Conservation (phyloP, 345 rosid genomes). For the Salix koriyanagi region DNA sequence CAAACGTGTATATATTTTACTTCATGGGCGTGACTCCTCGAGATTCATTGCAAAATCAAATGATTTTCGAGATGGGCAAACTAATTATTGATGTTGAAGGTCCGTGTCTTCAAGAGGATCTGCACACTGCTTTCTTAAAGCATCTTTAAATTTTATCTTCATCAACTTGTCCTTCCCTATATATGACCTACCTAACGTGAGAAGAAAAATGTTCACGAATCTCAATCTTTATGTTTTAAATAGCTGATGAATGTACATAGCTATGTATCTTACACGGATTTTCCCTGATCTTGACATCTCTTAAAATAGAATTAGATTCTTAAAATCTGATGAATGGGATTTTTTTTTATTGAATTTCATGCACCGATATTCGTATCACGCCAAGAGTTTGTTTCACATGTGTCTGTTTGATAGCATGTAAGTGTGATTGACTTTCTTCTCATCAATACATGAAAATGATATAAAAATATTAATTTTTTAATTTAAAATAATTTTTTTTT, state of each 20-base stretch:
- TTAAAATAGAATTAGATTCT: conserved; percentile 28
- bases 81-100: not conserved
- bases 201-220: conserved; percentile 14
- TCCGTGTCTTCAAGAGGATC: not conserved
- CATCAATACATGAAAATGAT: no score
- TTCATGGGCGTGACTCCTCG: not conserved
- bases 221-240: not conserved
- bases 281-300: not conserved
- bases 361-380: not conserved
- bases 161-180: not conserved
- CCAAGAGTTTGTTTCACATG: not conserved
- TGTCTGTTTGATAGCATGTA: no score
- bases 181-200: conserved; percentile 16
- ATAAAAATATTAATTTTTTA: no score
- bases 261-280: conserved; percentile 3
- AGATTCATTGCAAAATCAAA: not conserved
- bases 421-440: no score
- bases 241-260: not conserved
- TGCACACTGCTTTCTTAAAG: not conserved
- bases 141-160: not conserved
- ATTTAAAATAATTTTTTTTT: no score
- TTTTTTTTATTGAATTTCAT: not conserved
- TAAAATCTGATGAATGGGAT: not conserved
- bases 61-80: not conserved
- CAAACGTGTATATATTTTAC: not conserved